phyloP scores from a whole-genome alignment of 2,329 filamentous ascomycete genomes.

The Calonectria naviculata region DNA sequence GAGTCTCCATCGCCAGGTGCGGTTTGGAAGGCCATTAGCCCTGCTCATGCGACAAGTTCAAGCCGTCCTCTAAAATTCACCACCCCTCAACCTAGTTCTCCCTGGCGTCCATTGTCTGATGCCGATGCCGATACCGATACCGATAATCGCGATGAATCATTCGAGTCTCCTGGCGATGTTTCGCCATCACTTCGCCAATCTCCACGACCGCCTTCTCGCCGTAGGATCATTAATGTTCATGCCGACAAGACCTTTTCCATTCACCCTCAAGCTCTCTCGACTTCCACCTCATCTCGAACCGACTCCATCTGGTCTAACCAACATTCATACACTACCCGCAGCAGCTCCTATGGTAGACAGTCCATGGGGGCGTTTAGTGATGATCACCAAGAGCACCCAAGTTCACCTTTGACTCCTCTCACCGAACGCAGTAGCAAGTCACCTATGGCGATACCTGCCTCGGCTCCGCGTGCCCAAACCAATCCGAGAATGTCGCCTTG shows the following conservation, averaged over 20 bases:
- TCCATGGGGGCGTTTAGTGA: conserved; percentile 61
- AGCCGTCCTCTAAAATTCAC: conserved; percentile 27
- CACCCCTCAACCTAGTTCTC: conserved; percentile 33
- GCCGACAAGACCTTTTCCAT: conserved; percentile 70
- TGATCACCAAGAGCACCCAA: conserved; percentile 58
- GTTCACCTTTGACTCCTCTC: conserved; percentile 61
- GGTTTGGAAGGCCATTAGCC: conserved; percentile 30
- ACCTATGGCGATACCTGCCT: conserved; percentile 23
- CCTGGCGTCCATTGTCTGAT: conserved; percentile 27
- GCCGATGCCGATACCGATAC: conserved; percentile 30
- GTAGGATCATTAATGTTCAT: conserved; percentile 61
- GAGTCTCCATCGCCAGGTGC: conserved; percentile 39
- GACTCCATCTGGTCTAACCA: conserved; percentile 52
- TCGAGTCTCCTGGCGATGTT: conserved; percentile 1
- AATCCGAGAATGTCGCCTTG: conserved; percentile 53
- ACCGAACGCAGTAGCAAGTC: conserved; percentile 49
- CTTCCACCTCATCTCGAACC: conserved; percentile 42
- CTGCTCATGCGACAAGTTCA: conserved; percentile 27
- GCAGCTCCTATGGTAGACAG: conserved; percentile 58
- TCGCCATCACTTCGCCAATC: conserved; percentile 29
- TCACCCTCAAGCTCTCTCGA: conserved; percentile 46
- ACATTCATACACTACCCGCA: conserved; percentile 58
- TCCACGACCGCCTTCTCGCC: conserved; percentile 43
- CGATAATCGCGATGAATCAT: conserved; percentile 29
- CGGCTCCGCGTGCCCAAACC: conserved; percentile 26